A percentile compares a stretch with the other conserved stretches of the same genome.
Evolutionary conservation across 148 eudicot species (phyloP).

Genomic region (Cornus controversa): DNA sequence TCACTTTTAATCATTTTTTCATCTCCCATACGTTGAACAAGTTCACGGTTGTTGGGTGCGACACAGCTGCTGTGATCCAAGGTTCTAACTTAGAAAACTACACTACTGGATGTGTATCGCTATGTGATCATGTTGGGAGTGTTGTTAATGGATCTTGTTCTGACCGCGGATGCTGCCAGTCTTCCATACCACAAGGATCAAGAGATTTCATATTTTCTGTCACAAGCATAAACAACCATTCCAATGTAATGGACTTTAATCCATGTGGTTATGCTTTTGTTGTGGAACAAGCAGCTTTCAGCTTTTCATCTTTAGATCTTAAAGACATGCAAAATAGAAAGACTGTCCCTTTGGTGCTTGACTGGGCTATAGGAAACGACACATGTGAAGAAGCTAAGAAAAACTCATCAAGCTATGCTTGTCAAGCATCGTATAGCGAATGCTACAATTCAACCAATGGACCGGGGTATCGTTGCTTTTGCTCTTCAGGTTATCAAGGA

Average conservation of each 20-base stretch:
- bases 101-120: not conserved
- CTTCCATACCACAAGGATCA: too few relatives aligned
- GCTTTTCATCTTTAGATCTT: too few relatives aligned
- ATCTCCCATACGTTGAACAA: not conserved
- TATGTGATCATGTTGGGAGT: not conserved
- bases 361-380: constrained; percentile 17
- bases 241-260: not conserved
- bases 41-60: constrained; percentile 13
- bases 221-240: not conserved
- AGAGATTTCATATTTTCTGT: not conserved
- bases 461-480: constrained; percentile 19
- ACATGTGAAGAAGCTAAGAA: constrained; percentile 4
- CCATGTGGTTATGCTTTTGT: constrained; percentile 19
- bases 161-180: constrained; percentile 17
- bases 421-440: constrained; percentile 3
- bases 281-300: not conserved
- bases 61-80: not conserved
- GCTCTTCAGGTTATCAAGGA: not conserved
- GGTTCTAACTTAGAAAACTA: not conserved
- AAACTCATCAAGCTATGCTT: constrained; percentile 1
- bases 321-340: not conserved
- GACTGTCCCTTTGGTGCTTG: constrained; percentile 4
- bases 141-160: constrained; percentile 8
- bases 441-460: constrained; percentile 5
- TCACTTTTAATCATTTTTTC: not conserved